Evolutionary conservation across 805 yeast species (phyloP), one percentile per base, ranked within the genome.

Genomic region (Candida sonorensis): DNA sequence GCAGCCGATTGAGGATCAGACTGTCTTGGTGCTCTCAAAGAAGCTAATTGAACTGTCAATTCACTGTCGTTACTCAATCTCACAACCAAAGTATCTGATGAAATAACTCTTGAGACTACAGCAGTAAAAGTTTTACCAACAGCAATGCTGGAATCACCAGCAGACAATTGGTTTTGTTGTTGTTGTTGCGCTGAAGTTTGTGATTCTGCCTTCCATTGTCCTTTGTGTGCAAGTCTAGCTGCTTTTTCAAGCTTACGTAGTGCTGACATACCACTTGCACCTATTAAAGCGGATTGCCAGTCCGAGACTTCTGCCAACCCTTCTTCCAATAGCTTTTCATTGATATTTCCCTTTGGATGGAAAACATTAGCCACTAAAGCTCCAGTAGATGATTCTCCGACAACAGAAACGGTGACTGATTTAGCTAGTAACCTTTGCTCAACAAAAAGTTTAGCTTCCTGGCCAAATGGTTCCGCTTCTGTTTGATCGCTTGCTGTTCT

Each of bases 281-380:
- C 95, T 36, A 85, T 61, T 26, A 75, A 46, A 10, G 70, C 50
- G 1, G 86, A 73, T 52, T 86, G 95, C 86, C 90, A 79, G 53
- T 85, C 94, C 17, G 77, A 72, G 30, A 84, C 75, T 42, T 75
- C 77, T 10, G 81, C 94, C 19, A 79, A 64, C 9, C 95, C 95
- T 34, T 65, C 66, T 35, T 69, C 74, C 37, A 85, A 65, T 35
- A 85, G 60, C 41, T 73, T 72, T 42, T 76, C 81, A 36, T 81
- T 75, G 45, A 84, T 77, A 40, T 77, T 77, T 12, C 94, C 94
- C 4, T 82, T 81, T 20, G 94, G 85, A 49, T 82, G 90, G 34
- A 64, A 50, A 23, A 84, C 54, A 29, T 70, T 59, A 13, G 68
- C 82, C 34, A 79, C 62, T 7, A 79, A 70, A 17, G 76, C 69